Base-by-base conservation (phyloP, 2,329 filamentous ascomycete species). In the Claviceps sp. region DNA sequence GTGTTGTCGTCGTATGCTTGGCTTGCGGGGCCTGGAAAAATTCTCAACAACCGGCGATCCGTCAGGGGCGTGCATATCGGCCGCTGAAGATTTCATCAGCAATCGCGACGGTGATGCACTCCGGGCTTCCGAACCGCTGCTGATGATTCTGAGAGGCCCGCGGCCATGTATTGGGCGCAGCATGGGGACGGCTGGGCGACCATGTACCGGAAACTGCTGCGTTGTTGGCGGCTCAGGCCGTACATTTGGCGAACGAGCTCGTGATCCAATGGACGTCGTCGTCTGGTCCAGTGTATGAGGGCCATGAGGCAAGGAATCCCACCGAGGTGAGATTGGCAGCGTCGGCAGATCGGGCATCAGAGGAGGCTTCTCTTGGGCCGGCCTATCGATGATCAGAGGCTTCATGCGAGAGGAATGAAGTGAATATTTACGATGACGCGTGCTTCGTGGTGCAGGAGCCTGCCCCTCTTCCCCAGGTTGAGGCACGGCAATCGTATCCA, bases 21-120 rank as follows among this genome's bases (percentile, higher is more conserved):
- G 66, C 55, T 77, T 78, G 53, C 78, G 70, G 43, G 78, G 78
- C 41, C 78, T 71, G n/a, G 78, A 81, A 61, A 81, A 81, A 63
- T 81, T 81, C 59, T 74, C 73, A 46, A 78, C 68, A 46, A 63
- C 60, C n/a, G 54, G 22, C 57, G 67, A 65, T 50, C 60, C 62
- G 47, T 69, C 66, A 48, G 65, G 60, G 63, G 59, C 56, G 44
- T 70, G 62, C 54, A 67, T 56, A 52, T 70, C 66, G 45, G 60
- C 52, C 40, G 62, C 57, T 43, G 65, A 67, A 46, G 64, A 61
- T 52, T 67, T 65, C 45, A 54, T 61, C 50, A 67, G 51, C 9
- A 60, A 56, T 45, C 61, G 61, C 52, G 58, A 62, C 48, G 67
- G 64, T 49, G 62, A 63, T 51, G 59, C 60, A 53, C 61, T 61